Evolutionary conservation across 2,329 filamentous ascomycete species (phyloP), one percentile per base, ranked within the genome.

Genomic region (Cryphonectria japonica): DNA sequence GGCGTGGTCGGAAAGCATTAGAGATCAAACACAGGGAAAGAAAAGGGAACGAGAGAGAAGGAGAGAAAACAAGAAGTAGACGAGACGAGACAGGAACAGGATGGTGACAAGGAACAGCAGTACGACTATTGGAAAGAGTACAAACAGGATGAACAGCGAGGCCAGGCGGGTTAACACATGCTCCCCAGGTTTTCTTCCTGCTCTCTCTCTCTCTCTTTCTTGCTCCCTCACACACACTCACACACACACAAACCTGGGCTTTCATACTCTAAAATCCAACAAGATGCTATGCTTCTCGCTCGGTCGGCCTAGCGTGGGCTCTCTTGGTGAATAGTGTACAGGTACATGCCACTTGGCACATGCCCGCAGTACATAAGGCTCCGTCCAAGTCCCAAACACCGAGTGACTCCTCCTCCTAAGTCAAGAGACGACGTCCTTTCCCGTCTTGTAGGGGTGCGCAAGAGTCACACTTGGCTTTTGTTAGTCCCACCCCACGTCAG

Each of bases 381-480:
- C 69, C 50, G 54, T 43, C 39, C 43, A 62, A 32, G 60, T 43
- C 29, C 9, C 54, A 52, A 63, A 29, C 32, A 67, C 22, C 57
- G 19, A 39, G 32, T 61, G 59, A 60, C 69, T 71, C 57, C 60
- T 68, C 37, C 54, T 32, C 4, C 8, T 1, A 32, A 5, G 46
- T 32, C 54, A 59, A 60, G n/a, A 46, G 61, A n/a, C 19, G n/a
- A 43, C 60, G 66, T 34, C 57, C 16, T 16, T 68, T 37, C 34
- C n/a, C 43, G 26, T 64, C 26, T n/a, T 66, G 70, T 63, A 67
- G 68, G 68, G 68, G 64, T 72, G 59, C 62, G 70, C 70, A 70
- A 61, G 70, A 72, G 67, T 72, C 70, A 72, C 67, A 72, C 64
- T 70, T 29, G 29, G 29, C 16, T 19, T 39, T 19, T 50, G 46